Percentiles rank a stretch among this genome's conserved stretches.
These are phyloP conservation scores for Termitomyces sp. DNA, from an alignment of 768 basidiomycete species.

Conservation along the genomic window DNA sequence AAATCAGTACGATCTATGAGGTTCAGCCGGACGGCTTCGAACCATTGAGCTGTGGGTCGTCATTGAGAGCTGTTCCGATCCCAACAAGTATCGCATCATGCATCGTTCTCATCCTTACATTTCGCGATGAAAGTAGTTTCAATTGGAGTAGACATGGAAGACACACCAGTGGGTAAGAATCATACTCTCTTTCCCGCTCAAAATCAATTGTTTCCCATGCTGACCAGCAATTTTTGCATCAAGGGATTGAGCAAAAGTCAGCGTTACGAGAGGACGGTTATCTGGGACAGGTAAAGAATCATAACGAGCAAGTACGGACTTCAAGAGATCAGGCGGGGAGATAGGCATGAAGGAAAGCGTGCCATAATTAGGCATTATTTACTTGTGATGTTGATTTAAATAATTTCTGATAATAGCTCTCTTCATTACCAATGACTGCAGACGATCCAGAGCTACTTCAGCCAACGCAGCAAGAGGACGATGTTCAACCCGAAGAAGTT, in stretches of 20 bases:
- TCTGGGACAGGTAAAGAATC: conserved; percentile 10
- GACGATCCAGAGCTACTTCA: conserved; percentile 7
- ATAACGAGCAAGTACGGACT: conserved; percentile 18
- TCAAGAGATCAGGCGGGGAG: conserved; percentile 20
- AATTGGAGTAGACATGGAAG: background rate
- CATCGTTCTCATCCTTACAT: conserved; percentile 76
- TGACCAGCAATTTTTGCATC: conserved; percentile 85
- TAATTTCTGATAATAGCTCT: background rate
- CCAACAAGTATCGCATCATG: conserved; percentile 94
- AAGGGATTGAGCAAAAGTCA: conserved; percentile 82
- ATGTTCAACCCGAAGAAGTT: conserved; percentile 10
- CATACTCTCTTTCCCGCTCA: conserved; percentile 87
- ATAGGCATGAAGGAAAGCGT: background rate
- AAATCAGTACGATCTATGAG: background rate
- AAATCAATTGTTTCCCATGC: conserved; percentile 64
- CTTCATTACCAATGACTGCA: conserved; percentile 7
- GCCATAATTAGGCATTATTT: conserved; percentile 8
- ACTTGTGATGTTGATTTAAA: background rate
- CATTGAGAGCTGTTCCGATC: conserved; percentile 83
- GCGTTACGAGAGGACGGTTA: conserved; percentile 57
- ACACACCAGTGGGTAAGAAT: conserved; percentile 89
- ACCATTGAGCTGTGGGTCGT: conserved; percentile 95
- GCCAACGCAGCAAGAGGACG: conserved; percentile 6
- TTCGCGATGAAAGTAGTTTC: background rate
- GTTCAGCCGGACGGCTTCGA: conserved; percentile 16